Evolutionary conservation across 345 rosid genomes (phyloP).

Genomic region (Noccaea bulbosa): DNA sequence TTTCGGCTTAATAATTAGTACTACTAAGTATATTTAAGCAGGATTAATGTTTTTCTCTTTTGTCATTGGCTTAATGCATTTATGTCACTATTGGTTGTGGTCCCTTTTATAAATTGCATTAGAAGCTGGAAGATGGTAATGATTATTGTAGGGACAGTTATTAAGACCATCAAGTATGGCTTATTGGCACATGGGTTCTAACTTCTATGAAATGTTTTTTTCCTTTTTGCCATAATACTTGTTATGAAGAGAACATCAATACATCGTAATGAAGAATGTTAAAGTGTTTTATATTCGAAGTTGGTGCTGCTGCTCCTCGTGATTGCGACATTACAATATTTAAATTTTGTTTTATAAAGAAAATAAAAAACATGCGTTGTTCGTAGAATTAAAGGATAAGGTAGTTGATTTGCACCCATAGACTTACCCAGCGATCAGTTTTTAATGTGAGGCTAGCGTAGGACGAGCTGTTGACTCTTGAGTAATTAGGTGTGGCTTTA

Average conservation of each 20-base stretch:
- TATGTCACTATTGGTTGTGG: conserved; percentile 1
- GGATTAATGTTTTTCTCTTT: not conserved
- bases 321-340: not conserved
- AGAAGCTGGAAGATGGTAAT: not conserved
- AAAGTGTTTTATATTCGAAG: too few relatives aligned
- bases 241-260: not conserved
- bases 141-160: conserved; percentile 23
- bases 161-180: too few relatives aligned
- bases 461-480: too few relatives aligned
- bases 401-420: too few relatives aligned
- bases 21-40: too few relatives aligned
- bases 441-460: too few relatives aligned
- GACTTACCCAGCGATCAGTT: too few relatives aligned
- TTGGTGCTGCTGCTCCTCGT: conserved; percentile 29
- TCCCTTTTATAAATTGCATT: not conserved
- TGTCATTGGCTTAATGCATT: conserved; percentile 6
- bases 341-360: not conserved
- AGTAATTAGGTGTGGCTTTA: too few relatives aligned
- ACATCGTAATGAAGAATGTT: not conserved
- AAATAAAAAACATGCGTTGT: too few relatives aligned
- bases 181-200: not conserved
- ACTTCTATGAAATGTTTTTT: not conserved
- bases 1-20: too few relatives aligned
- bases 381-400: too few relatives aligned
- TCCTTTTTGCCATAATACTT: not conserved